Conservation (phyloP, 179 eudicot genomes). For the Dionaea muscipula region DNA sequence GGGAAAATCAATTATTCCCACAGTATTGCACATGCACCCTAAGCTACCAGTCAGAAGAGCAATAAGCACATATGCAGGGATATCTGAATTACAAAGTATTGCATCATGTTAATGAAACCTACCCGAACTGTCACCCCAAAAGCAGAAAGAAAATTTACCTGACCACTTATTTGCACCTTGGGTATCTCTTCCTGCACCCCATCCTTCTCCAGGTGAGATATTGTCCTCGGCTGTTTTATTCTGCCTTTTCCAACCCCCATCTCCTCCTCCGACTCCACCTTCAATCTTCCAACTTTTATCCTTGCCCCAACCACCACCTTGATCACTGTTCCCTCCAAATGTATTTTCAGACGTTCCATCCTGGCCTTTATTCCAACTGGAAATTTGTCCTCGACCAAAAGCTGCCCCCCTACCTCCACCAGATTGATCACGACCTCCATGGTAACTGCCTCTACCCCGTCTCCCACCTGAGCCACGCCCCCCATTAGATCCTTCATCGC, state of each 20-base stretch:
- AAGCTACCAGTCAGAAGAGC: too few species aligned
- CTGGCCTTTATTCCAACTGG: slow-evolving; percentile 12
- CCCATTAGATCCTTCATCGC: slow-evolving; percentile 18
- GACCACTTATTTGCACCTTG: not conserved
- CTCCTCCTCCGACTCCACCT: not conserved
- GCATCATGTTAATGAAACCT: too few species aligned
- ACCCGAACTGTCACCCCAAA: not conserved
- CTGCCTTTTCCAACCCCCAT: not conserved
- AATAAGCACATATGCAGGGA: too few species aligned
- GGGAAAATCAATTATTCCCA: too few species aligned
- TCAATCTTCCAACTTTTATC: slow-evolving; percentile 8
- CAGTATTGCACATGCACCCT: too few species aligned
- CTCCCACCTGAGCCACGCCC: slow-evolving; percentile 42
- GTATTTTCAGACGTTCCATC: slow-evolving; percentile 5
- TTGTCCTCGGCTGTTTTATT: not conserved
- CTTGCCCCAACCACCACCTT: slow-evolving; percentile 8
- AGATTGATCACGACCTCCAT: slow-evolving; percentile 31
- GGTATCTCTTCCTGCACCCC: not conserved
- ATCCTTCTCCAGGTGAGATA: not conserved
- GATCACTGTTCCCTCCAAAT: slow-evolving; percentile 14
- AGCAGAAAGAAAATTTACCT: not conserved
- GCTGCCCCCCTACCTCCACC: slow-evolving; percentile 29
- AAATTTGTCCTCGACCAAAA: slow-evolving; percentile 18
- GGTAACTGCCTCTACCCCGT: slow-evolving; percentile 28
- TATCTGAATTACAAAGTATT: too few species aligned